A percentile compares a stretch with the other conserved stretches of the same genome.
Conservation (phyloP, 768 basidiomycete genomes). For the Lactifluus volemus region DNA sequence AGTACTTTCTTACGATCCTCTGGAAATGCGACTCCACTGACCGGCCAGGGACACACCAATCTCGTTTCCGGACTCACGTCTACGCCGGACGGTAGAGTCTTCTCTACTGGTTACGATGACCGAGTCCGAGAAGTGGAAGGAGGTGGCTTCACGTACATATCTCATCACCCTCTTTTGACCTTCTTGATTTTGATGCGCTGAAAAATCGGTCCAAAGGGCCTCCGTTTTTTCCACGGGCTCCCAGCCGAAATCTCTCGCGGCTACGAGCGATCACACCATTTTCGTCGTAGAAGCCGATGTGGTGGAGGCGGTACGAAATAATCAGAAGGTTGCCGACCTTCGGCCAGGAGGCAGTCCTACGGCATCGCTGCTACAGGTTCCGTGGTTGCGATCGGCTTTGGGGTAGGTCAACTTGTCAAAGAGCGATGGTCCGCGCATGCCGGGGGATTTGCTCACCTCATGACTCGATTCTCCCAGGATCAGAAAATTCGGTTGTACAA, state of each 20-base stretch:
- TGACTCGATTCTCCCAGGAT: conserved; percentile 37
- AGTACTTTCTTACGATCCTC: conserved; percentile 50
- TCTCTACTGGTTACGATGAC: conserved; percentile 78
- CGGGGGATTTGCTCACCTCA: conserved; percentile 9
- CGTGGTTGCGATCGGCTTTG: conserved; percentile 64
- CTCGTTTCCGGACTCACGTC: conserved; percentile 56
- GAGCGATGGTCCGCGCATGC: conserved; percentile 5
- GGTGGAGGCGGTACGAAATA: conserved; percentile 60
- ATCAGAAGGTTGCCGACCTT: conserved; percentile 56
- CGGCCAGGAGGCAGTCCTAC: conserved; percentile 45
- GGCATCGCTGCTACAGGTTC: conserved; percentile 42
- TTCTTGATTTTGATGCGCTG: conserved; percentile 3
- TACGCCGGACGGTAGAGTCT: conserved; percentile 42
- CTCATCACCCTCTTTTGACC: neutral
- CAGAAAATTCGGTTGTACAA: conserved; percentile 63
- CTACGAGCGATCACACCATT: conserved; percentile 49
- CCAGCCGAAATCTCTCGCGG: conserved; percentile 63
- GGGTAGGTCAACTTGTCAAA: conserved; percentile 49
- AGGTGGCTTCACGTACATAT: conserved; percentile 42
- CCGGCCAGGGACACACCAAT: conserved; percentile 62
- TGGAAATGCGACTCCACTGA: conserved; percentile 38
- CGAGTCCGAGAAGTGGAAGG: conserved; percentile 55
- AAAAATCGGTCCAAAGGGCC: conserved; percentile 31
- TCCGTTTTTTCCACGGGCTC: conserved; percentile 43
- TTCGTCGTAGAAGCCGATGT: conserved; percentile 52